Evolutionary conservation across 192 early-diverging fungal genomes (phyloP), one percentile per base, ranked within the genome.

Genomic region (Funneliformis mosseae): DNA sequence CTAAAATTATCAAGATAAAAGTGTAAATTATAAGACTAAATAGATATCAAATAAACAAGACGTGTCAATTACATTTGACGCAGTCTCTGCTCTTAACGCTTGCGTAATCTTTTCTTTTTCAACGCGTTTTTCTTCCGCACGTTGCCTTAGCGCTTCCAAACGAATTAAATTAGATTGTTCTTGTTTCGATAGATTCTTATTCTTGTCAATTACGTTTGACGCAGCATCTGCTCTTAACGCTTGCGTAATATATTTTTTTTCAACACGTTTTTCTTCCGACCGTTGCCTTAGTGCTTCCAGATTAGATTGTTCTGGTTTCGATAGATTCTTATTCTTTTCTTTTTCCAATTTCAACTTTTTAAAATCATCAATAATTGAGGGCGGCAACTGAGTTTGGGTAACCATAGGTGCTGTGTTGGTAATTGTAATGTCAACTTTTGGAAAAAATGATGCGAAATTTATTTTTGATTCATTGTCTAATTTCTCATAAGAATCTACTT

Each of bases 141-240:
- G 76, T 60, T 64, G 38, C 46, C 76, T 61, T n/a, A 84, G 70
- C 10, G 78, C 81, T 60, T 77, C 33, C 45, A 75, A 45, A 46
- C 83, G 43, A 39, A 78, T 79, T 76, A 73, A 69, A 76, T 81
- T 84, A 8, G 76, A 70, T 55, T 75, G 23, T 63, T 78, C 77
- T 69, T 77, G 23, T 71, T 71, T 38, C 14, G 21, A 71, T 71
- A 33, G 43, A 27, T n/a, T n/a, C n/a, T n/a, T n/a, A n/a, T n/a
- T n/a, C n/a, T n/a, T 23, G 67, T 16, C 43, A 45, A 45, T 64
- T 64, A 64, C 63, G 4, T 45, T 74, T 74, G 55, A n/a, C 3
- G 16, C 48, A 16, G 23, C 8, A 4, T 69, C 75, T 42, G 55
- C 38, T n/a, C 74, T 77, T 23, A 84, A 55, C 28, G 81, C 74